Percentiles rank a stretch among this genome's conserved stretches.
Evolutionary conservation across 176 grass and related monocot genomes (phyloP).

Genomic region (Alloteropsis semialata): DNA sequence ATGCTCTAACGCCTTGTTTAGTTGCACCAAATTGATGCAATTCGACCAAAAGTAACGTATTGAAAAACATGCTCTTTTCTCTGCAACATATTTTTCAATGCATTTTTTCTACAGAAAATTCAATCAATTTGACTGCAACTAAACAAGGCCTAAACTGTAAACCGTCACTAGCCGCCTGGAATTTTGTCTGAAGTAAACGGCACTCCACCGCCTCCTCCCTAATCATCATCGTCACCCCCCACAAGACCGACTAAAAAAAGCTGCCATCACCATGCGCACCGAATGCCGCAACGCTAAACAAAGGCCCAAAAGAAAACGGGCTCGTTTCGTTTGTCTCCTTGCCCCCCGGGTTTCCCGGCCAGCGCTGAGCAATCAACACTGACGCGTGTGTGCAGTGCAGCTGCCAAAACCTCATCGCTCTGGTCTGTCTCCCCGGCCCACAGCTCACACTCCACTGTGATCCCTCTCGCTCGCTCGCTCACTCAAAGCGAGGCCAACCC

Average conservation of each 20-base stretch:
- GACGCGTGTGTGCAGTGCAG: background rate
- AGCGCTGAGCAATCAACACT: background rate
- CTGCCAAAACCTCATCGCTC: background rate
- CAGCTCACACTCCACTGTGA: slow-evolving; percentile 24
- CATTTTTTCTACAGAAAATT: too few relatives aligned
- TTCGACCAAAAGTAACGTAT: too few relatives aligned
- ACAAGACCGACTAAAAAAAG: background rate
- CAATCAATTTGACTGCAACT: too few relatives aligned
- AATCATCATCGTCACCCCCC: background rate
- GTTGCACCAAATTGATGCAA: too few relatives aligned
- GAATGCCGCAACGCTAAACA: background rate
- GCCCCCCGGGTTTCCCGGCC: slow-evolving; percentile 33
- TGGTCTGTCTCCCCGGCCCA: background rate
- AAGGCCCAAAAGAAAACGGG: background rate
- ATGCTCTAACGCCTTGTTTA: too few relatives aligned
- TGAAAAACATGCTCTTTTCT: too few relatives aligned
- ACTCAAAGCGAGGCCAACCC: slow-evolving; percentile 7
- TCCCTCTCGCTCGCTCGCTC: slow-evolving; percentile 20
- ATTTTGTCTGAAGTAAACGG: slow-evolving; percentile 15
- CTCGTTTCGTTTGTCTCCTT: slow-evolving; percentile 15
- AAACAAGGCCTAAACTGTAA: background rate
- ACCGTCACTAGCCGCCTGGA: background rate
- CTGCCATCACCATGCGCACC: slow-evolving; percentile 25
- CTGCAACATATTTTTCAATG: too few relatives aligned
- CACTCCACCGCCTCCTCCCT: slow-evolving; percentile 19